These are phyloP conservation scores for Microbotryum saponariae DNA, from an alignment of 1,284 basidiomycete species.

Conservation along the genomic window DNA sequence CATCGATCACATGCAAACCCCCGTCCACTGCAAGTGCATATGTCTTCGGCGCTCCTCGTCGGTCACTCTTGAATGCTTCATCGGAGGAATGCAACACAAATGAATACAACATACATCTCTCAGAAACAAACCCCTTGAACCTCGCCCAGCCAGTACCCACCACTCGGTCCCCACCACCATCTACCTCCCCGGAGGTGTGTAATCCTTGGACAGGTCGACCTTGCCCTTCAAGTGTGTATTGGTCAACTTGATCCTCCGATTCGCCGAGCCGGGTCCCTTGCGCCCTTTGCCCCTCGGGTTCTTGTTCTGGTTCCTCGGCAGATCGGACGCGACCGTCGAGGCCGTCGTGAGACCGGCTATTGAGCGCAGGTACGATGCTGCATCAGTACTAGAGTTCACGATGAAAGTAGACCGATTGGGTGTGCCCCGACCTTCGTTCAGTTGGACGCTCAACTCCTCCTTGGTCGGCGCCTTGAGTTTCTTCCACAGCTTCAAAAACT, in stretches of 20 bases:
- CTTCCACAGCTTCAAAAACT: constrained; percentile 81
- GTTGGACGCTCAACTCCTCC: constrained; percentile 59
- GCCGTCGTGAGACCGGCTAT: constrained; percentile 28
- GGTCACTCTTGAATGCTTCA: no score
- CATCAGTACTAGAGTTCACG: not conserved
- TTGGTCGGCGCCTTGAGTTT: constrained; percentile 72
- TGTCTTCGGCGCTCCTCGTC: no score
- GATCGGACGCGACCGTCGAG: constrained; percentile 16
- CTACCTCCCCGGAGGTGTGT: constrained; percentile 10
- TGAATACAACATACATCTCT: no score
- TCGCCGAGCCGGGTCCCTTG: constrained; percentile 57
- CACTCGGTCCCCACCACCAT: no score
- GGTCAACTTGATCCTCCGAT: constrained; percentile 69
- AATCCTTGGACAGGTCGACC: constrained; percentile 68
- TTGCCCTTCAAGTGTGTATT: constrained; percentile 68
- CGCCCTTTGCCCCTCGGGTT: constrained; percentile 60
- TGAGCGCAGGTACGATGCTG: not conserved
- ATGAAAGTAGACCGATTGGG: not conserved
- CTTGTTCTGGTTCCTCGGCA: constrained; percentile 42
- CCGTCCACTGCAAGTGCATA: no score
- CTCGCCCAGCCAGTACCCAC: no score
- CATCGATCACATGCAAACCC: no score
- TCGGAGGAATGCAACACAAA: no score
- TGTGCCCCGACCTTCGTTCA: constrained; percentile 55
- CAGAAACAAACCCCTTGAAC: no score